These are phyloP conservation scores for Jatropha multifida DNA, from an alignment of 441 rosid species.

Conservation along the genomic window DNA sequence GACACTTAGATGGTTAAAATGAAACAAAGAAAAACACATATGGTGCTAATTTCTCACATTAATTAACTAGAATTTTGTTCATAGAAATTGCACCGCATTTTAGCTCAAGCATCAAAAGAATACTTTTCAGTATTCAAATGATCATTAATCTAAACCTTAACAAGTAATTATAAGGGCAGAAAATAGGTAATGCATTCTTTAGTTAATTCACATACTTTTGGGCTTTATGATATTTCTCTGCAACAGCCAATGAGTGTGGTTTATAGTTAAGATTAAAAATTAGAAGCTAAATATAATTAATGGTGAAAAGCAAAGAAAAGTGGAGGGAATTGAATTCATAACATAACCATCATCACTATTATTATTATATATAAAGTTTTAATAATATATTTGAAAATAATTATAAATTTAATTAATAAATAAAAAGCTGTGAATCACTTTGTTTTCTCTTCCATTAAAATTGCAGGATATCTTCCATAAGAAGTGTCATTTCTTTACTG, in stretches of 20 bases:
- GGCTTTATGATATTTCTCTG: neutral
- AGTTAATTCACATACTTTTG: neutral
- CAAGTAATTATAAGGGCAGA: neutral
- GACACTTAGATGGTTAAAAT: too few species aligned
- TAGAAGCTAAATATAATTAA: too few species aligned
- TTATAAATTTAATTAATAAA: neutral
- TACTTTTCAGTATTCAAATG: neutral
- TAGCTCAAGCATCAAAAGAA: constrained; percentile 15
- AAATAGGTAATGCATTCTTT: neutral
- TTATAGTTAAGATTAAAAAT: neutral
- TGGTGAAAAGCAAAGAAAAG: neutral
- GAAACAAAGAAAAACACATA: too few species aligned
- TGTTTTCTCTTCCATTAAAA: neutral
- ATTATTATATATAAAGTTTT: too few species aligned
- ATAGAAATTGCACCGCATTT: neutral
- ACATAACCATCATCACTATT: too few species aligned
- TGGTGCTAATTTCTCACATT: constrained; percentile 5
- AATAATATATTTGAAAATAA: too few species aligned
- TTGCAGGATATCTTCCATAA: constrained; percentile 23
- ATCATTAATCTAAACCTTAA: too few species aligned
- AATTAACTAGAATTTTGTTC: neutral
- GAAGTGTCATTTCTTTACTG: constrained; percentile 20
- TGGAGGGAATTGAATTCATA: neutral
- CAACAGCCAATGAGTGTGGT: neutral
- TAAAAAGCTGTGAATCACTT: neutral